Evolutionary conservation across 2,329 filamentous ascomycete genomes (phyloP).

Genomic region (Triangularia setosa): DNA sequence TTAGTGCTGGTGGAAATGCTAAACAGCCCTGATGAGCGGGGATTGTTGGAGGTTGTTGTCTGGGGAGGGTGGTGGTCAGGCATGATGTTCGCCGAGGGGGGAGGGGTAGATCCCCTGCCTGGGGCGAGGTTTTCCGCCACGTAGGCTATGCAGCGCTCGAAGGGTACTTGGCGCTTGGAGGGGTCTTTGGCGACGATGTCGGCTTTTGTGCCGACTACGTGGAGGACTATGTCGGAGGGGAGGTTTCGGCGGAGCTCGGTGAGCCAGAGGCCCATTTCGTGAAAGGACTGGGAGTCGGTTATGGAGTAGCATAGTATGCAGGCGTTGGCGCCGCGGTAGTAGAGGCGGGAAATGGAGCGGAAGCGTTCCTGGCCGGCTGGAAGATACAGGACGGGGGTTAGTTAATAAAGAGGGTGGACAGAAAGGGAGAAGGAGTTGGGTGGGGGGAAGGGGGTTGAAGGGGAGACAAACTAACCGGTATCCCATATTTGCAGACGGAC

Average conservation of each 20-base stretch:
- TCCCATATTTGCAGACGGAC: constrained; percentile 97
- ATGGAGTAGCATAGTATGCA: constrained; percentile 95
- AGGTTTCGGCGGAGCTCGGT: constrained; percentile 78
- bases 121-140: constrained; percentile 88
- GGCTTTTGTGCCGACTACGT: constrained; percentile 92
- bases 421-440: constrained; percentile 5
- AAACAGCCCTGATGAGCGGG: constrained; percentile 13
- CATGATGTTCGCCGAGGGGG: constrained; percentile 56
- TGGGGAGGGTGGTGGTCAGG: constrained; percentile 10
- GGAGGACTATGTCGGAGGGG: constrained; percentile 73
- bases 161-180: constrained; percentile 74
- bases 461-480: constrained; percentile 52
- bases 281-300: constrained; percentile 78
- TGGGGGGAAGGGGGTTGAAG: constrained; percentile 10
- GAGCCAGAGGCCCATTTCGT: constrained; percentile 90
- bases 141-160: constrained; percentile 93
- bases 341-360: constrained; percentile 87
- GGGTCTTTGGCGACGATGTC: constrained; percentile 88
- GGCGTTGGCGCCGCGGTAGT: constrained; percentile 93
- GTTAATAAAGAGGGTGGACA: background rate
- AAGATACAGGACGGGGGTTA: background rate
- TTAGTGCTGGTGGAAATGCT: background rate
- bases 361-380: constrained; percentile 88
- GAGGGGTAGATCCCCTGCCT: constrained; percentile 61
- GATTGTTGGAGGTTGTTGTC: constrained; percentile 2